Base-by-base conservation (phyloP, 768 basidiomycete genomes). In the Pleurotus sapidus region DNA sequence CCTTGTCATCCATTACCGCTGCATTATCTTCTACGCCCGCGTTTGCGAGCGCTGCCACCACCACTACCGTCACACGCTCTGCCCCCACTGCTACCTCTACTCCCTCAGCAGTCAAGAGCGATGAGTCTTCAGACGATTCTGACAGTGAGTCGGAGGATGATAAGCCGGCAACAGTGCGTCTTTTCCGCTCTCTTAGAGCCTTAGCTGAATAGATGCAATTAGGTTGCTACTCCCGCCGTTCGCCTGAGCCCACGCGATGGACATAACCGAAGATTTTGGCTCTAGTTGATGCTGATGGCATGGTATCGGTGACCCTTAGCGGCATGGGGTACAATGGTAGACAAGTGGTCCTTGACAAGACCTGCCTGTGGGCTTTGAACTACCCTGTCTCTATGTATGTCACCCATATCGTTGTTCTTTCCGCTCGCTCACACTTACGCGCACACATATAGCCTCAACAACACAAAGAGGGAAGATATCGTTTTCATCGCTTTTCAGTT, bases 401-500 rank as follows among this genome's bases (percentile, higher is more conserved):
- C 30, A 30, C 27, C 30, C 46, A 42, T 46, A 27, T 18, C 30
- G 5, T 8, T 38, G 42, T 25, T 49, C 30, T 27, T 42, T 7
- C 12, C 38, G 37, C 17, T 50, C 49, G 39, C 30, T 54, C 17
- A 34, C 1, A 5, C n/a, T 23, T 15, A 38, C 6, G 25, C 39
- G 57, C 57, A 57, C 54, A 12, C 55, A 25, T 49, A 23, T 60
- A 91, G 89, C 20, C 77, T 93, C 53, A 74, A 75, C 53, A 81
- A 89, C 65, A 90, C 88, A 25, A 82, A 88, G 67, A 84, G 90
- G 24, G 89, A 91, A 65, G 91, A 93, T 67, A 71, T 89, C 58
- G 80, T 86, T 9, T 91, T 91, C 69, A 84, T 92, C 40, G 77
- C 79, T 5, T 93, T 91, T 73, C 88, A 92, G 62, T 72, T 89